These are phyloP conservation scores for Populus pruinosa DNA, from an alignment of 345 rosid species.

Conservation along the genomic window DNA sequence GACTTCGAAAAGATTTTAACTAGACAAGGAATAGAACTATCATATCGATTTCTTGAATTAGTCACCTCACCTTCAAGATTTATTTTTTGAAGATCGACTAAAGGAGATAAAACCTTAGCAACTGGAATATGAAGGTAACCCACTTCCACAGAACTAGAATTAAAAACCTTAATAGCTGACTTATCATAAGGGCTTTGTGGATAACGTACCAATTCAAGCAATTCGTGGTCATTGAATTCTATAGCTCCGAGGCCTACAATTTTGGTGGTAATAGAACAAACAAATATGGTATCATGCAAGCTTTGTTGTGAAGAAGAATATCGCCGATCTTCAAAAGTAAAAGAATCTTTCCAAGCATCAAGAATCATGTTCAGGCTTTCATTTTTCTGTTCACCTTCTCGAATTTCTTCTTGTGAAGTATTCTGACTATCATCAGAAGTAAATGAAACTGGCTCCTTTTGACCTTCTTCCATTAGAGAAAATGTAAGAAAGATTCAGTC, in stretches of 20 bases:
- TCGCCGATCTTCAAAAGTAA: conserved; percentile 14
- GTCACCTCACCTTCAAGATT: conserved; percentile 71
- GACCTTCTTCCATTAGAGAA: no score
- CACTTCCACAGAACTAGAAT: conserved; percentile 60
- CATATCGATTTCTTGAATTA: conserved; percentile 33
- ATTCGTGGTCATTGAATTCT: conserved; percentile 55
- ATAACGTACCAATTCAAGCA: conserved; percentile 79
- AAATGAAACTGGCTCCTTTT: no score
- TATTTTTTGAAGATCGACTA: conserved; percentile 44
- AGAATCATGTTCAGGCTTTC: no score
- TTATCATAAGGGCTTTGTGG: conserved; percentile 53
- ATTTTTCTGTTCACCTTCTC: no score
- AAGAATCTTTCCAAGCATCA: no score
- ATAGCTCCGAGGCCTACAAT: conserved; percentile 48
- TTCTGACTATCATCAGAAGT: no score
- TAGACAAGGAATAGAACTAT: conserved; percentile 53
- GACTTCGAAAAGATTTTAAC: conserved; percentile 39
- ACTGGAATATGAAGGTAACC: conserved; percentile 74
- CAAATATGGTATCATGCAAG: conserved; percentile 40
- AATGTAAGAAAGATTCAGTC: no score
- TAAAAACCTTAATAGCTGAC: conserved; percentile 70
- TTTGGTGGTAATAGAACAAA: conserved; percentile 65
- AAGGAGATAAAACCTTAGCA: conserved; percentile 67
- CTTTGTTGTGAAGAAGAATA: conserved; percentile 19
- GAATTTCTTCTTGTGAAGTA: no score